Conservation (phyloP, 495 filamentous ascomycete species). For the Xylaria castorea region DNA sequence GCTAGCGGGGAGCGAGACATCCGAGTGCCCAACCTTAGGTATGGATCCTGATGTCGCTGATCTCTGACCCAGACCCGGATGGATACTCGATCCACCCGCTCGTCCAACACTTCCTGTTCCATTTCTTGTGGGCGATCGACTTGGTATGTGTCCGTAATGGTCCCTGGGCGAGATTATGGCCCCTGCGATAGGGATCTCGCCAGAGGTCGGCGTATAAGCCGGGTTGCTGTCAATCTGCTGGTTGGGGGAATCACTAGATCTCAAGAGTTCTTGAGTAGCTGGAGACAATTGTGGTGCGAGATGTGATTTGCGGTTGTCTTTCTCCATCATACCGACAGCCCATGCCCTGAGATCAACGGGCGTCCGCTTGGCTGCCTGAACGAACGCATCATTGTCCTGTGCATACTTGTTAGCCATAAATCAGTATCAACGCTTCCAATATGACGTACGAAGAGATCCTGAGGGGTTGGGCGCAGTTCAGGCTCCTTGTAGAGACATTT, state of each 20-base stretch:
- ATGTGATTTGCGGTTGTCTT: slow-evolving; percentile 90
- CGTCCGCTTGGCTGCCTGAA: slow-evolving; percentile 93
- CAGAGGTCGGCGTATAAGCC: slow-evolving; percentile 65
- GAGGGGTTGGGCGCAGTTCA: slow-evolving; percentile 86
- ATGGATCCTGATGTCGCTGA: slow-evolving; percentile 53
- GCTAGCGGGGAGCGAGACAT: slow-evolving; percentile 36
- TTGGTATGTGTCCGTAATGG: slow-evolving; percentile 45
- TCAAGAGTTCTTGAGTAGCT: slow-evolving; percentile 63
- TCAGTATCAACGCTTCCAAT: not conserved
- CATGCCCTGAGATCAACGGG: slow-evolving; percentile 89
- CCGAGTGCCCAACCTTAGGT: slow-evolving; percentile 44
- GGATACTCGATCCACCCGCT: slow-evolving; percentile 50
- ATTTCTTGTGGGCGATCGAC: slow-evolving; percentile 53
- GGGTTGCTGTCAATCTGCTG: slow-evolving; percentile 43
- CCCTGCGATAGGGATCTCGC: slow-evolving; percentile 70
- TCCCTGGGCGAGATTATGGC: slow-evolving; percentile 54
- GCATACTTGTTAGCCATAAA: slow-evolving; percentile 33
- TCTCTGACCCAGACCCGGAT: slow-evolving; percentile 60
- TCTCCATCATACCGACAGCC: slow-evolving; percentile 89
- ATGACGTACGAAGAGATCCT: slow-evolving; percentile 73
- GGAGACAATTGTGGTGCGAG: slow-evolving; percentile 71
- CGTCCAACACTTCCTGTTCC: slow-evolving; percentile 48
- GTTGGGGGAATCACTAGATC: slow-evolving; percentile 59
- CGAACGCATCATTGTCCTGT: slow-evolving; percentile 87
- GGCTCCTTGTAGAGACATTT: slow-evolving; percentile 92